Conservation (phyloP, 495 filamentous ascomycete species). For the Aspergillus nanangensis region DNA sequence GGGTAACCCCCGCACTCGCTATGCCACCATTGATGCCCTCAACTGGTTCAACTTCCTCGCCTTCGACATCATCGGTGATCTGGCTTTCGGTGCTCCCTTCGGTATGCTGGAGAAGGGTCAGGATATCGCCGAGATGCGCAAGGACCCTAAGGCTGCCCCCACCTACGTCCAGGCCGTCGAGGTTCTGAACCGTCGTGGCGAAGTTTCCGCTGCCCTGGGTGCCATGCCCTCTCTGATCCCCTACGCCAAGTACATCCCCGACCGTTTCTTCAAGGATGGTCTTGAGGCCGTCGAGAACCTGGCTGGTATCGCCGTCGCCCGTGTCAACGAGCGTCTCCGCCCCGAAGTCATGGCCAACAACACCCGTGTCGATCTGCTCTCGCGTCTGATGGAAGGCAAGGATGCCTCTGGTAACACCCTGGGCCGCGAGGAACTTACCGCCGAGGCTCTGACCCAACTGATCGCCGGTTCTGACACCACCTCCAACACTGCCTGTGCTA, state of each 20-base stretch:
- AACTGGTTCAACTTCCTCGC: constrained; percentile 95
- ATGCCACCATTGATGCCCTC: constrained; percentile 67
- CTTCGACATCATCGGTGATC: constrained; percentile 82
- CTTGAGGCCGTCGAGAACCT: constrained; percentile 45
- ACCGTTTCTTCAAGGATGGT: constrained; percentile 48
- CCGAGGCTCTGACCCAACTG: constrained; percentile 83
- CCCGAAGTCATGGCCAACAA: constrained; percentile 52
- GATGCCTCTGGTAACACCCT: constrained; percentile 73
- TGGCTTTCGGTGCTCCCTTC: constrained; percentile 52
- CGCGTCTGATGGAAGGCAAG: constrained; percentile 79
- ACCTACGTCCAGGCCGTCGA: constrained; percentile 48
- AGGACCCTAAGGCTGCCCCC: constrained; percentile 35
- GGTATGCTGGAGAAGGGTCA: constrained; percentile 49
- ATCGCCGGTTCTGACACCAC: constrained; percentile 92
- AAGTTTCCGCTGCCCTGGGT: constrained; percentile 48
- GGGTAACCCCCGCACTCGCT: constrained; percentile 44
- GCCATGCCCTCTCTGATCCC: constrained; percentile 43
- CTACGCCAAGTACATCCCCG: constrained; percentile 48
- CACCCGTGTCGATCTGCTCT: constrained; percentile 73
- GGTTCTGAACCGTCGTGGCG: constrained; percentile 52
- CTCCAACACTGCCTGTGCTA: constrained; percentile 81
- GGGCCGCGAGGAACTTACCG: constrained; percentile 74
- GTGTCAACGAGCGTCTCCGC: constrained; percentile 69
- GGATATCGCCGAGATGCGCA: constrained; percentile 59
- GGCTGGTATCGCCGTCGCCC: constrained; percentile 67